Evolutionary conservation across 371 early-diverging fungal species (phyloP).

Genomic region (Mucor mucedo): DNA sequence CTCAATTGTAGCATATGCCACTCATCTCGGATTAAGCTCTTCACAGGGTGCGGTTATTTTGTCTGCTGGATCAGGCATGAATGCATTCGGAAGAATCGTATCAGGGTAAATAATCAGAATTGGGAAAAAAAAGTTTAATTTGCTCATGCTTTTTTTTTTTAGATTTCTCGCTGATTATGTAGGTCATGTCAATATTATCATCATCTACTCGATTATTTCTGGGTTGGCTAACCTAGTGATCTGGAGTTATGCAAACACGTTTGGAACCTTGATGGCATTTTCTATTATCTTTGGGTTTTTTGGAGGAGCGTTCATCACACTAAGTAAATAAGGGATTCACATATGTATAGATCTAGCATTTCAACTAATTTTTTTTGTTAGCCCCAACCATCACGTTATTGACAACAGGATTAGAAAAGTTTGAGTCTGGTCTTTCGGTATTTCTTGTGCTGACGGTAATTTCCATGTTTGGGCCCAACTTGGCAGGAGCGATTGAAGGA

Average conservation of each 20-base stretch:
- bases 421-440: constrained; percentile 35
- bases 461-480: constrained; percentile 42
- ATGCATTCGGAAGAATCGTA: constrained; percentile 27
- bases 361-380: not conserved
- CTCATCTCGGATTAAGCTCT: constrained; percentile 25
- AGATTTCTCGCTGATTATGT: constrained; percentile 37
- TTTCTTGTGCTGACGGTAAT: constrained; percentile 29
- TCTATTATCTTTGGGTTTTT: constrained; percentile 42
- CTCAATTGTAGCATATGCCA: constrained; percentile 28
- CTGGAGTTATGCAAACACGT: constrained; percentile 52
- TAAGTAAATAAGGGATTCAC: constrained; percentile 22
- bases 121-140: not conserved
- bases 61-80: constrained; percentile 28
- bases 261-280: constrained; percentile 38
- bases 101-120: constrained; percentile 24
- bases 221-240: constrained; percentile 36
- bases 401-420: constrained; percentile 35
- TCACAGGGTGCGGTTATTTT: constrained; percentile 31
- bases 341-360: not conserved
- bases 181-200: constrained; percentile 47
- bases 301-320: constrained; percentile 42
- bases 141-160: not conserved
- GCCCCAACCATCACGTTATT: constrained; percentile 39
- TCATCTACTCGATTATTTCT: constrained; percentile 32
- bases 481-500: constrained; percentile 36